Percentiles rank a stretch among this genome's conserved stretches.
Conservation (phyloP, 768 basidiomycete species). For the Paxillus rubicundulus region DNA sequence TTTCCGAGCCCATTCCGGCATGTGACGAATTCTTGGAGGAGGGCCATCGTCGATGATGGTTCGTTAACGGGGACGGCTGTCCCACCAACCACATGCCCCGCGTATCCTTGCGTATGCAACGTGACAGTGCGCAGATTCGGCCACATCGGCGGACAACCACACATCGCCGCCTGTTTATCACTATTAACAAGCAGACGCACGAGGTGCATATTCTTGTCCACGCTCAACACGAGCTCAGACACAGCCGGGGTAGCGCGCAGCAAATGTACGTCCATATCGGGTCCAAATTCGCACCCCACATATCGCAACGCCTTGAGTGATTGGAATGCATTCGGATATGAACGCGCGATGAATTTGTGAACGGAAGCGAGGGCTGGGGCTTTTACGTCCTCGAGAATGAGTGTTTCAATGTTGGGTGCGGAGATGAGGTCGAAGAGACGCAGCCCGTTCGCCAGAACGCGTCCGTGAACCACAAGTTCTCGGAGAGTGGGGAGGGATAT, state of each 20-base stretch:
- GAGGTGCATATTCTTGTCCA: conserved; percentile 29
- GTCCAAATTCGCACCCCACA: conserved; percentile 29
- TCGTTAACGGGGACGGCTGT: conserved; percentile 27
- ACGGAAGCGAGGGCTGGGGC: conserved; percentile 23
- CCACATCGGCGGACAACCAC: conserved; percentile 31
- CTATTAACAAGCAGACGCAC: conserved; percentile 33
- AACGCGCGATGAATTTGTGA: conserved; percentile 26
- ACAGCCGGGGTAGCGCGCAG: conserved; percentile 33
- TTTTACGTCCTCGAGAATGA: conserved; percentile 33
- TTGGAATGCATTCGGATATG: conserved; percentile 29
- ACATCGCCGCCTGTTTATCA: conserved; percentile 32
- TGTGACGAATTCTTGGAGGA: conserved; percentile 27
- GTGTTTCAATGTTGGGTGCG: conserved; percentile 29
- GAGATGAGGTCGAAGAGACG: conserved; percentile 33
- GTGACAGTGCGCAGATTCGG: conserved; percentile 23
- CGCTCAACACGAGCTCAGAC: conserved; percentile 30
- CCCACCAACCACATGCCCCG: conserved; percentile 14
- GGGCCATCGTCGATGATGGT: conserved; percentile 28
- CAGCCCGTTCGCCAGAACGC: conserved; percentile 27
- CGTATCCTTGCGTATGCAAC: conserved; percentile 30
- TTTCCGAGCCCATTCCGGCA: conserved; percentile 19
- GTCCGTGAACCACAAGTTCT: conserved; percentile 32
- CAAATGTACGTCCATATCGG: conserved; percentile 31
- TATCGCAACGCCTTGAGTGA: conserved; percentile 28
- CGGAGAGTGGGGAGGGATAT: conserved; percentile 24